phyloP scores from a whole-genome alignment of 768 basidiomycete species.

The Boletus edulis region DNA sequence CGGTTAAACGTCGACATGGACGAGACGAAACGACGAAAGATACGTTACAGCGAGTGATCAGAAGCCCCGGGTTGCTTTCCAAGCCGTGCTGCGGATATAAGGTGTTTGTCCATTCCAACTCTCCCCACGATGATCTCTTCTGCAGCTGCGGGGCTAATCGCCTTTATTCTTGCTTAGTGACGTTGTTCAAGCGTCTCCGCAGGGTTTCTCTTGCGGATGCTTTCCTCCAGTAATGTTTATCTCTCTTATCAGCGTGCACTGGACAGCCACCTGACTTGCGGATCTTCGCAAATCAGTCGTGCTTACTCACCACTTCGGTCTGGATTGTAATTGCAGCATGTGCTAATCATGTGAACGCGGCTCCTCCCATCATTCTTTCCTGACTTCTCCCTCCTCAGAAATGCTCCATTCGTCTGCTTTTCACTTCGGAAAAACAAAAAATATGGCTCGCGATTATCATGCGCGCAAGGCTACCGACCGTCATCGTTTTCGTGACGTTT shows the following conservation, averaged over 20 bases:
- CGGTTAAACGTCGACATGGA: too few relatives aligned
- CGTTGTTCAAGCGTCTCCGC: not conserved
- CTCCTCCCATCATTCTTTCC: not conserved
- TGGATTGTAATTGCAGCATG: slow-evolving; percentile 11
- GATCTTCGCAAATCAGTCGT: too few relatives aligned
- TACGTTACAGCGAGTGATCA: too few relatives aligned
- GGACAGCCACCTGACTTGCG: too few relatives aligned
- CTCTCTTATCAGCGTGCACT: too few relatives aligned
- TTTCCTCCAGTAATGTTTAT: too few relatives aligned
- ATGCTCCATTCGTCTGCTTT: slow-evolving; percentile 11
- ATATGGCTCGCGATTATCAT: slow-evolving; percentile 1
- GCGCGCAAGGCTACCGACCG: slow-evolving; percentile 7
- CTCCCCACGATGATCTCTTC: not conserved
- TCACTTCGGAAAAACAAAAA: slow-evolving; percentile 14
- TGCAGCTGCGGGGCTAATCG: not conserved
- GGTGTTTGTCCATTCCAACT: too few relatives aligned
- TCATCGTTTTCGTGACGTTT: slow-evolving; percentile 16
- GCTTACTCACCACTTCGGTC: not conserved
- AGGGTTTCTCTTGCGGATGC: too few relatives aligned
- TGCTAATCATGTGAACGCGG: not conserved
- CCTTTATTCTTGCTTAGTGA: not conserved
- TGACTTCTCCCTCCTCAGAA: not conserved
- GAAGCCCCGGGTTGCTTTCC: too few relatives aligned
- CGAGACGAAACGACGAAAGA: too few relatives aligned
- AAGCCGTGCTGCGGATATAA: too few relatives aligned